Conservation (phyloP, 805 yeast genomes). For the Cyberlindnera galapagoensis region DNA sequence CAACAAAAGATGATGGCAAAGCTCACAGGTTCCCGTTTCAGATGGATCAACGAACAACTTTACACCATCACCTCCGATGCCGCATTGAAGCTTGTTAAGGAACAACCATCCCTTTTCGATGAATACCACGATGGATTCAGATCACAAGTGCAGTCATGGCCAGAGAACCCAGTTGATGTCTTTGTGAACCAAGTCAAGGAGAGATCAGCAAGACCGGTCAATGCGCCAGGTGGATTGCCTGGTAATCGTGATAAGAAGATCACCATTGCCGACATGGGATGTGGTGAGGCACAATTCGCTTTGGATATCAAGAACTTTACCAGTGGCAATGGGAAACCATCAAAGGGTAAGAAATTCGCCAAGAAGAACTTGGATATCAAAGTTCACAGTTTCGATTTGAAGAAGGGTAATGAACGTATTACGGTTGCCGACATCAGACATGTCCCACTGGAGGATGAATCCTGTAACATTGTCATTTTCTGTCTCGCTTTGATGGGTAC, state of each 20-base stretch:
- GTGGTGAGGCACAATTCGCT: conserved; percentile 94
- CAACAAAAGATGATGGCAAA: conserved; percentile 96
- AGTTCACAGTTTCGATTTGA: conserved; percentile 88
- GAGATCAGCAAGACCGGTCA: conserved; percentile 59
- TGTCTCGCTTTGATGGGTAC: conserved; percentile 98
- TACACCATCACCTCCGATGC: conserved; percentile 77
- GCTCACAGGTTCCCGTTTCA: conserved; percentile 87
- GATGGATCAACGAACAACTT: conserved; percentile 98
- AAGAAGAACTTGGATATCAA: conserved; percentile 42
- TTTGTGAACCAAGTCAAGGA: conserved; percentile 65
- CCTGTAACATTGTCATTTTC: conserved; percentile 84
- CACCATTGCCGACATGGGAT: conserved; percentile 96
- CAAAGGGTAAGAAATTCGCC: conserved; percentile 28
- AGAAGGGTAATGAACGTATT: conserved; percentile 79
- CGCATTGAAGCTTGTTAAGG: conserved; percentile 65
- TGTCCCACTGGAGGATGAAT: conserved; percentile 75
- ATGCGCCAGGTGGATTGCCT: conserved; percentile 95
- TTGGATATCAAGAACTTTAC: conserved; percentile 51
- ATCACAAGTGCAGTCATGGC: conserved; percentile 95
- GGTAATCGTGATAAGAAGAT: conserved; percentile 50
- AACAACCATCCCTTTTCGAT: conserved; percentile 84
- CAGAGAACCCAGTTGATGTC: conserved; percentile 95
- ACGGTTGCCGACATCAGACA: conserved; percentile 95
- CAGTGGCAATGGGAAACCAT: conserved; percentile 26
- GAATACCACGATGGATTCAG: conserved; percentile 95